Evolutionary conservation across 2,329 filamentous ascomycete genomes (phyloP).

Genomic region (Byssoonygena ceratinophila): DNA sequence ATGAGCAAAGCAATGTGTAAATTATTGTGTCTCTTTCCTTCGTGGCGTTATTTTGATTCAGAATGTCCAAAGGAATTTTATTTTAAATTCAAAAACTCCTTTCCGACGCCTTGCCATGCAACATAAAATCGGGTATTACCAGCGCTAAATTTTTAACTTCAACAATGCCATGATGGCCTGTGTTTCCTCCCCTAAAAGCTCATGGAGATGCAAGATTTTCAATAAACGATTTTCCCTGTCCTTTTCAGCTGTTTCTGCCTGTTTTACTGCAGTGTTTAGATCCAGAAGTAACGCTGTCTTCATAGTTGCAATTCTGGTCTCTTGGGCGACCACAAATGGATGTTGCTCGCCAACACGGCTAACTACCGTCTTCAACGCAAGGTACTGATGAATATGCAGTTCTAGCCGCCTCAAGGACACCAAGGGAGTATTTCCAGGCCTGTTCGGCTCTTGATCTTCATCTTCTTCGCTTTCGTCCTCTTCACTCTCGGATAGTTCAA

Average conservation of each 20-base stretch:
- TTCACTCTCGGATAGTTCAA: constrained; percentile 21
- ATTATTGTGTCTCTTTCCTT: constrained; percentile 20
- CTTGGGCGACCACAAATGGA: constrained; percentile 52
- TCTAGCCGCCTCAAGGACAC: constrained; percentile 41
- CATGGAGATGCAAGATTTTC: constrained; percentile 50
- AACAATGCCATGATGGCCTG: constrained; percentile 51
- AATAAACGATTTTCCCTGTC: constrained; percentile 38
- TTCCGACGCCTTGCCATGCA: constrained; percentile 12
- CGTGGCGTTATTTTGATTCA: constrained; percentile 33
- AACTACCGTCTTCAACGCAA: constrained; percentile 44
- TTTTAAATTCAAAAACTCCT: constrained; percentile 34
- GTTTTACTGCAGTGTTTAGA: constrained; percentile 52
- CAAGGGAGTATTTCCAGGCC: constrained; percentile 20
- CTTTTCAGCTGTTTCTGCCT: constrained; percentile 32
- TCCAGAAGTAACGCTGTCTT: constrained; percentile 55
- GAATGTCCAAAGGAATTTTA: not conserved
- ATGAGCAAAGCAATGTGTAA: constrained; percentile 24
- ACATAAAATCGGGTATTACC: not conserved
- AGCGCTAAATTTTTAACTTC: constrained; percentile 27
- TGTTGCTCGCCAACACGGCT: constrained; percentile 46
- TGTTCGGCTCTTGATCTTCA: constrained; percentile 14
- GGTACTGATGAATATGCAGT: constrained; percentile 48
- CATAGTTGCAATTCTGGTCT: constrained; percentile 46
- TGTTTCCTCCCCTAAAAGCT: constrained; percentile 48
- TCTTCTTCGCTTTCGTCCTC: constrained; percentile 30